Base-by-base conservation (phyloP, 768 basidiomycete species). In the Vararia minispora region DNA sequence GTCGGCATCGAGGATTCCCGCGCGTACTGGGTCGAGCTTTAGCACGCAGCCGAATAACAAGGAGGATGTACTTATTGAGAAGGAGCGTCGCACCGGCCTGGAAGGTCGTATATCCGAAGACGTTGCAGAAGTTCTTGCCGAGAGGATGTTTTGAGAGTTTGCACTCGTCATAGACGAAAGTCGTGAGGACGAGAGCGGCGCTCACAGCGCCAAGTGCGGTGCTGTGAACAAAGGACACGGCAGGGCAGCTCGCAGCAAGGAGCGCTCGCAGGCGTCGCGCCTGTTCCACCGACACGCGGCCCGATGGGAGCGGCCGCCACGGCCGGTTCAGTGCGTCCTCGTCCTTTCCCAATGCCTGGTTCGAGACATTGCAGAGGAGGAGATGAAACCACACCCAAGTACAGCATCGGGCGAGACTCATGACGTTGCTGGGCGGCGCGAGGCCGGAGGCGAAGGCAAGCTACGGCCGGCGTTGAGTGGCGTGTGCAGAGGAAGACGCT, bases 251-350 rank as follows among this genome's bases (percentile, higher is more conserved):
- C 4, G 30, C 30, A 25, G 50, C 49, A 22, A 42, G 30, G 16
- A 36, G 35, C 49, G 44, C 51, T 21, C 49, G 48, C 17, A 54
- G 42, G 33, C 18, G 35, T 17, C 43, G 24, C 12, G 49, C 49
- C 18, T 42, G 39, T 9, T 40, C 25, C 33, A 38, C 48, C 13
- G 49, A 36, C 28, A 54, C 48, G 25, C 53, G 40, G 11, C 52
- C 52, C 27, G 53, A 27, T 9, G 53, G 52, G 39, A 54, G 46
- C 14, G 53, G 53, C 24, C 53, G 49, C 52, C 52, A 54, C 9
- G 53, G 50, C 33, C 47, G 44, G 26, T 54, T 54, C 16, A 43
- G 40, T 9, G 45, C 45, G 37, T 54, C 53, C 28, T 54, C 53
- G 11, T 47, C 46, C 21, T 41, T 40, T 28, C 43, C 45, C 24